Base-by-base conservation (phyloP, 177 flowering plant species). In the Vitis hybrid region DNA sequence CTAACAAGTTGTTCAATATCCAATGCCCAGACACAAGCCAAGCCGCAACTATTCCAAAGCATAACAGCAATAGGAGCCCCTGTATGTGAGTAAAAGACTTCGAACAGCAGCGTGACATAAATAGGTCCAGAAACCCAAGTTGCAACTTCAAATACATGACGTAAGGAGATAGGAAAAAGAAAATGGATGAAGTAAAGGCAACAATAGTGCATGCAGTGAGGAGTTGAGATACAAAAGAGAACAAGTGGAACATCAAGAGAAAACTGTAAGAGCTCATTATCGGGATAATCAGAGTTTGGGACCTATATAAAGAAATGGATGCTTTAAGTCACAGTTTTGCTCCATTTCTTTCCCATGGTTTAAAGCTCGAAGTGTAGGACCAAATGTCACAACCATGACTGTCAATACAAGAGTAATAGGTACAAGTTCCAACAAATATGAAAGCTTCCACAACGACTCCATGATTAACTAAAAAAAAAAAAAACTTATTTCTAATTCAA, bases 21-120 rank as follows among this genome's bases (percentile, higher is more conserved):
- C 97, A 95, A 68, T 95, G 90, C 49, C 99, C 98, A 19, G 99
- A 77, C 69, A 95, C 84, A 59, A 93, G 93, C 98, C 98, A 95
- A 11, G 90, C 84, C 2, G 72, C 81, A 50, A 93, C 99, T 32
- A 75, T 77, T 30, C 76, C 74, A 60, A 60, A 58, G 60, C 97
- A 89, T 1, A 79, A 56, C 52, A 88, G 48, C 66, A 89, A 62
- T 13, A 95, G 74, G 27, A 93, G 74, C 52, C 84, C 90, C 70
- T 93, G 90, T 24, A 69, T 81, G 56, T 93, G 82, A 2, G 97
- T 91, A 55, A 93, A 81, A 1, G 97, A 81, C 74, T 86, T 91
- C 1, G 97, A 84, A 72, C 97, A 94, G 67, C 97, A 92, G 11
- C 91, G 73, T 1, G 91, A 90, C 40, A 92, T 74, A 72, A 69